phyloP scores from a whole-genome alignment of 371 early-diverging fungal genomes.

The Mortierella sp. region DNA sequence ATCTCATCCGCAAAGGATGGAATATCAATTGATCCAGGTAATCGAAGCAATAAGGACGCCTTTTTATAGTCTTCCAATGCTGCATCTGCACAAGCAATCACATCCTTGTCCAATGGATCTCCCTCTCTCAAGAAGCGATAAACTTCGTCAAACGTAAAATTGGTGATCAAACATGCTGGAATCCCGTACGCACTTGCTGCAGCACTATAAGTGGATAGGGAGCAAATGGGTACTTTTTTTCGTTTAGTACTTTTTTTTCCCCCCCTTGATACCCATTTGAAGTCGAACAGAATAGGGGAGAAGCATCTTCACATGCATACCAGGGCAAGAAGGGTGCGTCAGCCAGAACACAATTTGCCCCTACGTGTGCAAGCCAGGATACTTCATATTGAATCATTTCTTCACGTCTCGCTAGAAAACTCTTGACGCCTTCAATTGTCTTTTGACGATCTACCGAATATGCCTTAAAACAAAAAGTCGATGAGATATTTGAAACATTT shows the following conservation, averaged over 20 bases:
- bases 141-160: constrained; percentile 85
- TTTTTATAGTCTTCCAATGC: constrained; percentile 69
- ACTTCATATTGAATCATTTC: constrained; percentile 62
- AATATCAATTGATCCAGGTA: constrained; percentile 80
- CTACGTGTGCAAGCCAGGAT: constrained; percentile 62
- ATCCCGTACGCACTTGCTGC: constrained; percentile 70
- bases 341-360: constrained; percentile 73
- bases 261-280: too few relatives aligned
- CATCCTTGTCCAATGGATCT: constrained; percentile 66
- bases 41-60: constrained; percentile 71
- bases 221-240: background rate
- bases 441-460: constrained; percentile 61
- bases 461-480: background rate
- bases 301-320: too few relatives aligned
- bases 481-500: background rate
- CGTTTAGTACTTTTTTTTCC: background rate
- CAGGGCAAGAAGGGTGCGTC: constrained; percentile 79
- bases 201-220: constrained; percentile 55
- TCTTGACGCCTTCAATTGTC: constrained; percentile 63
- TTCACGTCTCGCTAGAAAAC: constrained; percentile 62
- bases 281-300: too few relatives aligned
- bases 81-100: constrained; percentile 60
- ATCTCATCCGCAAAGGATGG: constrained; percentile 69
- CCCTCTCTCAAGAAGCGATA: constrained; percentile 72
- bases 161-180: constrained; percentile 78